Evolutionary conservation across 768 basidiomycete genomes (phyloP), one percentile per base, ranked within the genome.

Genomic region (Leccinum arenicola): DNA sequence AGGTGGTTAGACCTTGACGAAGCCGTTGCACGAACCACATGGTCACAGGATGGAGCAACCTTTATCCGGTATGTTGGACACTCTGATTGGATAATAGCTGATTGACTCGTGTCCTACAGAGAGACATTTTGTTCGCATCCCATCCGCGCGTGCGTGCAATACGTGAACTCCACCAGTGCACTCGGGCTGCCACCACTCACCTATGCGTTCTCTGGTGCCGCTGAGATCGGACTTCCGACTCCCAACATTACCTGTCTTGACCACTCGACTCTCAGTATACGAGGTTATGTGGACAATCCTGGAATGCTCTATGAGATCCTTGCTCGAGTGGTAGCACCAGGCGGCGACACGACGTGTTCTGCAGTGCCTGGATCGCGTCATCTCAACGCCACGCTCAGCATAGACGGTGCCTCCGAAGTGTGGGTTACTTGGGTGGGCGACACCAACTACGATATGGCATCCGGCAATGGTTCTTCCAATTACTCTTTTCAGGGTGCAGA

Each of bases 231-330:
- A 14, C 76, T 87, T 50, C 82, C 84, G 0, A 69, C 76, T 11
- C 84, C 87, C 0, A 84, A 82, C 61, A 75, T 89, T 17, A 84
- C 85, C 11, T 91, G 89, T 65, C 61, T 82, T 12, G 81, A 82
- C 67, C 68, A 78, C 12, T 74, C 75, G 17, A 87, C 87, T 2
- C 76, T 91, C 6, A 75, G 74, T 36, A 75, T 89, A 45, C 76
- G 80, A 25, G 84, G 87, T 2, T 71, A 75, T 25, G 81, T 81
- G 8, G 59, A 62, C 19, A 64, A 67, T 25, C 81, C 83, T 1
- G 85, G 89, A n/a, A 89, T 90, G 89, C 66, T 80, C 3, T 91
- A 87, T 67, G 88, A 90, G 63, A 68, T 91, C 17, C 72, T 90
- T 40, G 83, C 76, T 15, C 80, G 78, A 50, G 80, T 81, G 0